Conservation (phyloP, 441 rosid genomes). For the Bruguiera hainesii region DNA sequence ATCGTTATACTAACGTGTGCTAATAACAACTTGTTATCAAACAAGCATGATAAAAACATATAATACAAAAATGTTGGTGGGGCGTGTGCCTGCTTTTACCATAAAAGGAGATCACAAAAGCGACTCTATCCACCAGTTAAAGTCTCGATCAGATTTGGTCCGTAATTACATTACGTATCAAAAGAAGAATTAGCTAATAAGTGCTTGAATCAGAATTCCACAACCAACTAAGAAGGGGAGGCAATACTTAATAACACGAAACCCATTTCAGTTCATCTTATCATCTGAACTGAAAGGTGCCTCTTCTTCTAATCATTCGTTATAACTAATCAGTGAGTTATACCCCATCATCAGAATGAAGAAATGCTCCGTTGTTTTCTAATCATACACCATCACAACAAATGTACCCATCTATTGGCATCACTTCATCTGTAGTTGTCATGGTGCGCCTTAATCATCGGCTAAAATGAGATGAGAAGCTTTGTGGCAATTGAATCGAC, state of each 20-base stretch:
- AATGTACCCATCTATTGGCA: not conserved
- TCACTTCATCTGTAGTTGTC: not conserved
- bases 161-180: constrained; percentile 16
- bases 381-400: not conserved
- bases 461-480: too few relatives aligned
- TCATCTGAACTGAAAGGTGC: not conserved
- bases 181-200: not conserved
- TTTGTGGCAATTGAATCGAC: not conserved
- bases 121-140: constrained; percentile 33
- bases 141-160: constrained; percentile 34
- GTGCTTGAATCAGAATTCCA: not conserved
- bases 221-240: not conserved
- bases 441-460: too few relatives aligned
- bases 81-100: not conserved
- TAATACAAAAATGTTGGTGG: too few relatives aligned
- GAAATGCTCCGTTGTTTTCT: not conserved
- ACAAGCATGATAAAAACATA: too few relatives aligned
- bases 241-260: not conserved
- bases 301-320: too few relatives aligned
- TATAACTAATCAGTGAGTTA: too few relatives aligned
- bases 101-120: constrained; percentile 23
- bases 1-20: too few relatives aligned
- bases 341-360: not conserved
- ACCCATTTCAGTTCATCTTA: constrained; percentile 18
- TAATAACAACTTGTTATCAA: too few relatives aligned